Percentiles rank a stretch among this genome's conserved stretches.
These are phyloP conservation scores for Jacaranda copaia DNA, from an alignment of 257 asterid species.

Conservation along the genomic window DNA sequence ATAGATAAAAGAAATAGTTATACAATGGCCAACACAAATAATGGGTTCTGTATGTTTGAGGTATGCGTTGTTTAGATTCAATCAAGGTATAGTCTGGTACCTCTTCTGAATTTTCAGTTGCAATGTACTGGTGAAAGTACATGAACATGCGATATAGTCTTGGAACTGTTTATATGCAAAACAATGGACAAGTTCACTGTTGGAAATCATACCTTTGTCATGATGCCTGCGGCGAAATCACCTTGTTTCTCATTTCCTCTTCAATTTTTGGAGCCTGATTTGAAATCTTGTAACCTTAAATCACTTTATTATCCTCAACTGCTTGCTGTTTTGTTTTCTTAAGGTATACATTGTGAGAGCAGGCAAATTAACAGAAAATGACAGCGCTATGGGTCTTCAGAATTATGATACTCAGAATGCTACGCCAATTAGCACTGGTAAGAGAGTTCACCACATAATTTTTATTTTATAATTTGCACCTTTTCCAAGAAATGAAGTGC, in stretches of 20 bases:
- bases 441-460: slow-evolving; percentile 9
- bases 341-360: slow-evolving; percentile 68
- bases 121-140: not conserved
- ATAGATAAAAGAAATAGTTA: not conserved
- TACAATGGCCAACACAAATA: not conserved
- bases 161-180: not conserved
- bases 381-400: slow-evolving; percentile 49
- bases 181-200: not conserved
- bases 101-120: not conserved
- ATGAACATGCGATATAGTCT: not conserved
- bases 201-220: slow-evolving; percentile 1
- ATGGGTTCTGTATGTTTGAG: not conserved
- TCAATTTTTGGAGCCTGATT: slow-evolving; percentile 1
- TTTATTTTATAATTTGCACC: slow-evolving; percentile 13
- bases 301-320: slow-evolving; percentile 3
- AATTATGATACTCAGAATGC: slow-evolving; percentile 42
- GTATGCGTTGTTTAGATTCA: not conserved
- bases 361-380: slow-evolving; percentile 52
- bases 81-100: not conserved
- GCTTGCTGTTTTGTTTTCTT: slow-evolving; percentile 20
- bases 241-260: not conserved
- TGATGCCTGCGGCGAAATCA: not conserved
- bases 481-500: slow-evolving; percentile 18
- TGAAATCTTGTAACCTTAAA: slow-evolving; percentile 3
- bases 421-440: slow-evolving; percentile 39